Base-by-base conservation (phyloP, 1,284 basidiomycete genomes). In the Puccinia coronata region DNA sequence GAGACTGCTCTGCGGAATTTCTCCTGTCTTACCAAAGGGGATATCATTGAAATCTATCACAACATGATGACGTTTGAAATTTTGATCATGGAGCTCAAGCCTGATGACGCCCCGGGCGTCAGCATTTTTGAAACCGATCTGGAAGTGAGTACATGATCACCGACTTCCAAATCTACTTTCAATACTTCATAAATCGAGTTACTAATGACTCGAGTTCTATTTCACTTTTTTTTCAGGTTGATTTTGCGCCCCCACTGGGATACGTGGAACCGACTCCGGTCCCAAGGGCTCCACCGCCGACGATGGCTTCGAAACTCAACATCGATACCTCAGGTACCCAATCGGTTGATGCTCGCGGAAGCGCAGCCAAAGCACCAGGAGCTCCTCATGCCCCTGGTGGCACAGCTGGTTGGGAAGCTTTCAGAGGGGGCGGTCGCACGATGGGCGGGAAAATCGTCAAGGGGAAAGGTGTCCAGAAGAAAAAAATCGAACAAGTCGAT, bases 261-360 rank as follows among this genome's bases (percentile, higher is more conserved):
- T 91, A 91, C 83, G 93, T 96, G 31, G 97, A 99, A 86, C 97
- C 96, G 0, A 91, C 94, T 83, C 90, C 92, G 57, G 92, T 92
- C 8, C 93, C 93, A 77, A 90, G 92, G 1, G 90, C 91, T 1
- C 92, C 95, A 1, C 91, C 92, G 12, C 87, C 93, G 12, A 98
- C 96, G 1, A 98, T 99, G 96, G 96, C 96, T 0, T 93, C 93
- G 75, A 98, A 98, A 87, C 90, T 98, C 80, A 95, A 95, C 86
- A 98, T 99, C 82, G 95, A 99, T 85, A 87, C 86, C 18, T 84
- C 84, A 9, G 85, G 86, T 12, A 87, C 86, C 31, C 87, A 86
- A 25, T 86, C 86, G 1, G 84, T 84, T 3, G 82, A 84, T 65
- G 83, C 83, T 28, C 82, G 82, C 36, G 84, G 83, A 41, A 84